Base-by-base conservation (phyloP, 441 rosid genomes). In the Erodium moschatum region DNA sequence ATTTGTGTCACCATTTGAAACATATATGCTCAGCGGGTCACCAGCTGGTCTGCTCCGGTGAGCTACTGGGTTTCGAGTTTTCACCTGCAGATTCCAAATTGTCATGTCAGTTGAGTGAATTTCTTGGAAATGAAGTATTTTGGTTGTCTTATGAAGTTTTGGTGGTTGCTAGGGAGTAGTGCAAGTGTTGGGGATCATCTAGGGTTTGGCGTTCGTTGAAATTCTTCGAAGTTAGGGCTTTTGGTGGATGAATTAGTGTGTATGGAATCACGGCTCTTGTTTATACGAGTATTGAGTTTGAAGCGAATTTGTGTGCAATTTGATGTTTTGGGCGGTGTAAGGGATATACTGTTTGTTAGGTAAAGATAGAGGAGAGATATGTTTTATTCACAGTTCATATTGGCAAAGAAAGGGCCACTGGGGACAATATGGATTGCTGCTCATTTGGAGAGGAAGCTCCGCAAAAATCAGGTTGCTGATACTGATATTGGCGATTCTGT, bases 351-450 rank as follows among this genome's bases (percentile, higher is more conserved):
- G 75, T 38, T 82, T 71, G 29, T 68, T 64, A 46, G 66, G 81
- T 52, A 68, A 60, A 40, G 65, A 40, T 62, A 62, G 38, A 24
- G 56, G 65, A 50, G 80, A 74, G 76, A 78, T 67, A 95, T 95
- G 99, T 95, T 95, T 81, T 95, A 95, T 77, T 92, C 99, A 61
- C 99, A 95, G 83, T 95, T 95, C 77, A 95, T 95, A 77, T 81
- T 95, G 90, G 99, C 99, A 68, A 95, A 95, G 93, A 95, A 95
- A 85, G 99, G 99, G 71, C 99, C 99, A 66, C 82, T 95, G 63
- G 97, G 99, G 73, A 95, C 99, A 5, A 95, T 95, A 79, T 95
- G 99, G 99, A 95, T 95, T 15, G 99, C 99, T 0, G 99, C 99
- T 56, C 99, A 95, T 80, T 82, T 95, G 83, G 99, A 95, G 84